Evolutionary conservation across 2,329 filamentous ascomycete genomes (phyloP).

Genomic region (Nannizziopsis barbatae): DNA sequence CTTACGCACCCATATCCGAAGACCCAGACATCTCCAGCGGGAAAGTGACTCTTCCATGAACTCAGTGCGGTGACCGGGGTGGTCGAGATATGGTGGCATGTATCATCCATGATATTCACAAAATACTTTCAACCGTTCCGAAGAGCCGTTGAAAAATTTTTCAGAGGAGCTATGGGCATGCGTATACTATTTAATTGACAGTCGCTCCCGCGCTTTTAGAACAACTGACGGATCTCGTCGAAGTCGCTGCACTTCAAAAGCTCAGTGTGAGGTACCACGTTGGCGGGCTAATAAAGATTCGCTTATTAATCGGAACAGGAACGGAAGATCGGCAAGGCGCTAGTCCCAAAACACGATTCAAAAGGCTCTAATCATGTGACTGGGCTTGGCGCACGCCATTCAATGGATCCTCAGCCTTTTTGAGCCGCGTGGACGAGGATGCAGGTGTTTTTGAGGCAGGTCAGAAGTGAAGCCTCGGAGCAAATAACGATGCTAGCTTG

Average conservation of each 20-base stretch:
- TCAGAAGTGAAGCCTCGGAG: no score
- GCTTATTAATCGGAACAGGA: not conserved
- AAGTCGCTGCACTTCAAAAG: no score
- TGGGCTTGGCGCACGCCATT: constrained; percentile 8
- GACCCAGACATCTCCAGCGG: constrained; percentile 70
- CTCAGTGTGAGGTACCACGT: no score
- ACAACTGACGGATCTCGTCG: no score
- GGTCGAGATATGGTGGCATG: constrained; percentile 1
- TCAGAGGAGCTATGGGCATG: not conserved
- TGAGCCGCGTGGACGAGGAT: not conserved
- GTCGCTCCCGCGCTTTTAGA: no score
- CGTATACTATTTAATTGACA: no score
- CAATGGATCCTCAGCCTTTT: not conserved
- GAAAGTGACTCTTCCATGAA: constrained; percentile 37
- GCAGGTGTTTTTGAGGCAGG: not conserved
- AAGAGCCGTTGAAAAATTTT: not conserved
- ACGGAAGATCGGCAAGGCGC: not conserved
- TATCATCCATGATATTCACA: not conserved
- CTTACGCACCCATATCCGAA: constrained; percentile 81
- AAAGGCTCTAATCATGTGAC: not conserved
- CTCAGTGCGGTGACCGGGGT: constrained; percentile 4
- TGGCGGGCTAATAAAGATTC: no score
- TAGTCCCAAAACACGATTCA: not conserved
- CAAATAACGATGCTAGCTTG: no score
- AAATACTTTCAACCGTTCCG: no score